These are phyloP conservation scores for Ammopiptanthus mongolicus DNA, from an alignment of 306 rosid genomes.

Conservation along the genomic window DNA sequence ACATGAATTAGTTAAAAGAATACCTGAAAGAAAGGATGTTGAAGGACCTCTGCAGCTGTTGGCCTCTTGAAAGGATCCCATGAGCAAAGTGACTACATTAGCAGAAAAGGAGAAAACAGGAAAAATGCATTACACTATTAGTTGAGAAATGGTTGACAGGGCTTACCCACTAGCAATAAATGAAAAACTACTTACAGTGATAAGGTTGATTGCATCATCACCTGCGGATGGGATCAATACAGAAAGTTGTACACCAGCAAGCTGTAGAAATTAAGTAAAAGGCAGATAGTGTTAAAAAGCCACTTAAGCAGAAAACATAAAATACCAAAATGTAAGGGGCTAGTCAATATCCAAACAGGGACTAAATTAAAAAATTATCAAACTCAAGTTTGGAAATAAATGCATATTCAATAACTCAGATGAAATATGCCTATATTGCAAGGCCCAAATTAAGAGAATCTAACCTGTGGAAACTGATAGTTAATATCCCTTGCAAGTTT, in stretches of 20 bases:
- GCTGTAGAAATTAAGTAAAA: constrained; percentile 36
- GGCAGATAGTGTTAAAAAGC: neutral
- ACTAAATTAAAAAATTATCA: neutral
- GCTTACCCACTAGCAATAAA: neutral
- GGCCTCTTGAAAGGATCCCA: constrained; percentile 99
- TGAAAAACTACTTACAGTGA: constrained; percentile 48
- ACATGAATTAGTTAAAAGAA: neutral
- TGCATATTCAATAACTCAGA: neutral
- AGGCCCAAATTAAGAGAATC: neutral
- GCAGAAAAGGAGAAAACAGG: neutral
- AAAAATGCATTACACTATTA: neutral
- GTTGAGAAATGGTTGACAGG: neutral
- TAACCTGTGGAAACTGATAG: constrained; percentile 87
- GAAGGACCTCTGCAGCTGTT: constrained; percentile 86
- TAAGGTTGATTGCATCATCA: constrained; percentile 69
- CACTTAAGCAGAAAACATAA: neutral
- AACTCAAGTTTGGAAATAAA: neutral
- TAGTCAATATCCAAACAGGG: neutral
- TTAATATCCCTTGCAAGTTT: constrained; percentile 83
- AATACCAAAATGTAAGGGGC: neutral
- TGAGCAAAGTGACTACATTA: constrained; percentile 75
- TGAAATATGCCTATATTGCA: neutral
- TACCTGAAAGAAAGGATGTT: constrained; percentile 97
- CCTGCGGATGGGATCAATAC: constrained; percentile 67
- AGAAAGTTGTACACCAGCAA: constrained; percentile 75